Evolutionary conservation across 371 early-diverging fungal genomes (phyloP), one percentile per base, ranked within the genome.

Genomic region (Actinomortierella wolfii): DNA sequence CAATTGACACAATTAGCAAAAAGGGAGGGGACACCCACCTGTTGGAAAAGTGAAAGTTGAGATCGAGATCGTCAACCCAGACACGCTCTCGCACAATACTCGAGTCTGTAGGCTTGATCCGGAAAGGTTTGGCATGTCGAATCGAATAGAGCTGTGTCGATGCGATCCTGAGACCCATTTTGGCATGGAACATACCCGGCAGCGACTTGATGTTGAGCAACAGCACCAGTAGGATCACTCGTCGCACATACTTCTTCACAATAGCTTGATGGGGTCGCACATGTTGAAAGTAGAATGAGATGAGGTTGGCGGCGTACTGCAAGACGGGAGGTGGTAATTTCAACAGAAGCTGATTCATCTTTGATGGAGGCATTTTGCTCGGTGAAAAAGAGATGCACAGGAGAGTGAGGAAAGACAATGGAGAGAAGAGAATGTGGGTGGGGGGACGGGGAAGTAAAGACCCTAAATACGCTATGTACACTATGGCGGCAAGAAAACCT

Each of bases 41-140:
- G 67, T 73, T 73, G 18, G 73, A 73, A 51, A 73, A 73, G 57
- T 73, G 73, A 44, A 73, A 73, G 67, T 73, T 73, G 40, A 73
- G 59, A 18, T 73, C 73, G 8, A 73, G 54, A 17, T 73, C 73
- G 45, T 73, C 73, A 34, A 73, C 58, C 73, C 73, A 73, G 42
- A 73, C 73, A 34, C 73, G 62, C 26, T 73, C 73, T 18, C 67
- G 62, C 59, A 73, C 63, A 29, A 73, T 24, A 26, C 67, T 66
- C 1, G 73, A 66, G 45, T 73, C 73, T 40, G 73, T 66, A 21
- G 73, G 73, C 40, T 59, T 62, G 59, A 73, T 73, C 42, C 73
- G 59, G 57, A 73, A 73, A 7, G 43, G 49, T 21, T 59, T 49
- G 8, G 63, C 25, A 39, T 73, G 67, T 18, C 73, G 51, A 25